Evolutionary conservation across 1,139 yeast species (phyloP), one percentile per base, ranked within the genome.

Genomic region (Yamadazyma conglobata): DNA sequence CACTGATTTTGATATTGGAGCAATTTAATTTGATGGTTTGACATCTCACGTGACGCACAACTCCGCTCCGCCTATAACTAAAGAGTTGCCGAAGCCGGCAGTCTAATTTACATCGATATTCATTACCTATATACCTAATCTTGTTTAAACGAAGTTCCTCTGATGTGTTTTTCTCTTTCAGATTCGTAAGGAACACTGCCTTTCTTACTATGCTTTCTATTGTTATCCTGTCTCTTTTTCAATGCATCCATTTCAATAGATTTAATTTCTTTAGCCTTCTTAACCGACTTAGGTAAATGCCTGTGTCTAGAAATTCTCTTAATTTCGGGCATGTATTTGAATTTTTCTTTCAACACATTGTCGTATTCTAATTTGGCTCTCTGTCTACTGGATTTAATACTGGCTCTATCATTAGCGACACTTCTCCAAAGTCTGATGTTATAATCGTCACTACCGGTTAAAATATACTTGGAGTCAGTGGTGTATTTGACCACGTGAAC

Each of bases 311-410:
- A 64, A 42, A 91, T 93, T 50, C 97, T 76, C 51, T 77, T 77
- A 51, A 91, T 83, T 57, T 91, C 98, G 1, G 98, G 98, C 97
- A 91, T 88, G 62, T 83, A 83, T 64, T 86, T 85, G 69, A 77
- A 91, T 52, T 95, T 75, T 49, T 91, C 95, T 60, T 88, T 89
- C 56, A 91, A 75, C 25, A 94, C 93, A 33, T 77, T 83, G 52
- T 88, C 95, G 58, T 91, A 91, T 58, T 91, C 96, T 44, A 88
- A 65, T 59, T 87, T 86, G 44, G 82, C 64, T 50, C 93, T 76
- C 58, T 87, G 86, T 49, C 85, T 75, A 11, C 93, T 68, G 4
- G 93, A 79, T 60, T 84, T 85, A 41, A 88, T 80, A 35, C 78
- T 79, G 1, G 94, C 72, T 47, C 96, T 71, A 40, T 86, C 95